A percentile compares a stretch with the other conserved stretches of the same genome.
phyloP scores from a whole-genome alignment of 2,329 filamentous ascomycete species.

The Aspergillus versicolor region DNA sequence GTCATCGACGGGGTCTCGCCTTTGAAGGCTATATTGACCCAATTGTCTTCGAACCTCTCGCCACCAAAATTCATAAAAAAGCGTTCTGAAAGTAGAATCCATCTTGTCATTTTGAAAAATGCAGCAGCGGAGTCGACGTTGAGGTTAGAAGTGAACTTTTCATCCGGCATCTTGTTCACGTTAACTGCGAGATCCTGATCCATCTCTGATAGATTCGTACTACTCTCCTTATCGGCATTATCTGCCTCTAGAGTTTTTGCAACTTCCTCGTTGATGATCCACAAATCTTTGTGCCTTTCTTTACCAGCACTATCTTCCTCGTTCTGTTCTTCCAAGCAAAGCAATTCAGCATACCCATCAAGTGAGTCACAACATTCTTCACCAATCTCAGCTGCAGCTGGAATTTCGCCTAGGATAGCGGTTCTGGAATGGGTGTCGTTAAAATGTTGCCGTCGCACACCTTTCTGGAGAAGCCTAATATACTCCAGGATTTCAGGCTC shows the following conservation, averaged over 20 bases:
- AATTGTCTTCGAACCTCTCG: slow-evolving; percentile 62
- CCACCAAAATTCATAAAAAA: slow-evolving; percentile 73
- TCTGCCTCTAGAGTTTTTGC: slow-evolving; percentile 33
- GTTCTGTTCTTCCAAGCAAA: slow-evolving; percentile 64
- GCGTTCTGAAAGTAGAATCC: slow-evolving; percentile 63
- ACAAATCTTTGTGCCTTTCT: slow-evolving; percentile 61
- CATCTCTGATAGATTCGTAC: slow-evolving; percentile 4
- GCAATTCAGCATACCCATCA: slow-evolving; percentile 65
- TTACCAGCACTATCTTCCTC: slow-evolving; percentile 62
- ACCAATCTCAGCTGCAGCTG: slow-evolving; percentile 72
- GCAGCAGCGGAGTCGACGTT: slow-evolving; percentile 50
- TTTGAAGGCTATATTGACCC: slow-evolving; percentile 58
- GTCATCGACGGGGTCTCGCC: slow-evolving; percentile 66
- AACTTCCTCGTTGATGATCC: slow-evolving; percentile 57
- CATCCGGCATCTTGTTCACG: slow-evolving; percentile 26
- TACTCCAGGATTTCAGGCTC: slow-evolving; percentile 72
- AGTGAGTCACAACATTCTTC: slow-evolving; percentile 63
- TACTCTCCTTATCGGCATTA: slow-evolving; percentile 2
- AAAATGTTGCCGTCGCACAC: slow-evolving; percentile 42
- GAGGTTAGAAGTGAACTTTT: slow-evolving; percentile 14
- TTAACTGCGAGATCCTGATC: slow-evolving; percentile 17
- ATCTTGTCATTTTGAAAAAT: slow-evolving; percentile 60
- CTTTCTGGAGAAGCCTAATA: slow-evolving; percentile 60
- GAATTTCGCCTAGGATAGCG: slow-evolving; percentile 57
- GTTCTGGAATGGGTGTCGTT: slow-evolving; percentile 34